phyloP scores from a whole-genome alignment of 2,329 filamentous ascomycete genomes.

The Monilinia fructicola region DNA sequence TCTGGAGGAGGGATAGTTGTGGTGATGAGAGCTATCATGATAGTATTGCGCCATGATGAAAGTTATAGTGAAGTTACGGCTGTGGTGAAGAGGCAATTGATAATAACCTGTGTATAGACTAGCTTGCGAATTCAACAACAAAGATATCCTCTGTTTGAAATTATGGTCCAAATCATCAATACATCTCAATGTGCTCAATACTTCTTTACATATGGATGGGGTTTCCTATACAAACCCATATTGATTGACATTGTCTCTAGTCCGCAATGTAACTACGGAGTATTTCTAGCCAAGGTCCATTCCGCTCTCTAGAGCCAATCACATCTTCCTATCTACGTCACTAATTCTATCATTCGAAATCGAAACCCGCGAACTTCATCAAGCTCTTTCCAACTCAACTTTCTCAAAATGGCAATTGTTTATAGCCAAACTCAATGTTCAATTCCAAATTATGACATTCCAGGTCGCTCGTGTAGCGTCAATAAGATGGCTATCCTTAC shows the following conservation, averaged over 20 bases:
- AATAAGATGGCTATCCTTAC: slow-evolving; percentile 34
- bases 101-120: slow-evolving; percentile 35
- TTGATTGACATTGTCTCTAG: background rate
- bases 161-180: background rate
- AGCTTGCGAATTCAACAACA: slow-evolving; percentile 30
- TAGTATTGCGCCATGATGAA: background rate
- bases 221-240: background rate
- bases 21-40: background rate
- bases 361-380: slow-evolving; percentile 25
- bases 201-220: background rate
- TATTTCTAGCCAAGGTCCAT: slow-evolving; percentile 7
- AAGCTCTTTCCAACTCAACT: slow-evolving; percentile 27
- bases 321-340: slow-evolving; percentile 37
- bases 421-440: slow-evolving; percentile 34
- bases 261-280: background rate
- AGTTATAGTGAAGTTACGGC: slow-evolving; percentile 10
- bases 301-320: slow-evolving; percentile 24
- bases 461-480: slow-evolving; percentile 34
- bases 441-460: slow-evolving; percentile 33
- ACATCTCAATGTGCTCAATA: background rate
- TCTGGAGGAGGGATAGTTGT: background rate
- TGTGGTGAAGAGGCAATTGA: slow-evolving; percentile 9
- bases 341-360: slow-evolving; percentile 23
- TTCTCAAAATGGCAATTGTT: slow-evolving; percentile 26
- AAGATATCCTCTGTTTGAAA: slow-evolving; percentile 23